Base-by-base conservation (phyloP, 2,329 filamentous ascomycete genomes). In the Berkeleyomyces rouxiae region DNA sequence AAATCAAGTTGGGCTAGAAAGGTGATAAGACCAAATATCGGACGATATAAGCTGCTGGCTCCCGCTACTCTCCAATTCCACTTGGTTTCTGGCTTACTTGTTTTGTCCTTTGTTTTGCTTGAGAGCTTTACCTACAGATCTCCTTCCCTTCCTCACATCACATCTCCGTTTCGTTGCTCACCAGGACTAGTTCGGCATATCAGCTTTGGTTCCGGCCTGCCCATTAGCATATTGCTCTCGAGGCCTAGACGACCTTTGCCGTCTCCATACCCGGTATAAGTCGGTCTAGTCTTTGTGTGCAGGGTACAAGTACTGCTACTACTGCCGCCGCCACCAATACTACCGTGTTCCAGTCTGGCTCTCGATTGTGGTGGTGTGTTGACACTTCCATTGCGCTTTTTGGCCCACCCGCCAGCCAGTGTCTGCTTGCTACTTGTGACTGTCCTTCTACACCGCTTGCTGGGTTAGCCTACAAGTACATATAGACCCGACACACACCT, bases 21-120 rank as follows among this genome's bases (percentile, higher is more conserved):
- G 9, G 11, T 33, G 49, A 53, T 53, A 53, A 53, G 49, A 53
- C 23, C 39, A 33, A 59, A 44, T 40, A 59, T 59, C 58, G 42
- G 58, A 59, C 58, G 58, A 59, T 59, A 59, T 59, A 59, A 59
- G 43, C 40, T 59, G 58, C 58, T 59, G 58, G 58, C 58, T 59
- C 58, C 58, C 58, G 58, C 58, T 44, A 46, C 40, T 11, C 49
- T 53, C 36, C 11, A n/a, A 46, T 59, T 7, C 42, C 31, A 46
- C 42, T 59, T n/a, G 23, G 58, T 40, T 39, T 47, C 42, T 59
- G 40, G 42, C n/a, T 59, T 43, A 43, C 43, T 36, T 46, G 58
- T 46, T 46, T 59, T 59, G 40, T 59, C 43, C 46, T 42, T 31
- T 43, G 40, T 59, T 43, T 4, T 59, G 10, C 33, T 53, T 53